Conservation (phyloP, 768 basidiomycete genomes). For the Pilatotrama ljubarskyi region DNA sequence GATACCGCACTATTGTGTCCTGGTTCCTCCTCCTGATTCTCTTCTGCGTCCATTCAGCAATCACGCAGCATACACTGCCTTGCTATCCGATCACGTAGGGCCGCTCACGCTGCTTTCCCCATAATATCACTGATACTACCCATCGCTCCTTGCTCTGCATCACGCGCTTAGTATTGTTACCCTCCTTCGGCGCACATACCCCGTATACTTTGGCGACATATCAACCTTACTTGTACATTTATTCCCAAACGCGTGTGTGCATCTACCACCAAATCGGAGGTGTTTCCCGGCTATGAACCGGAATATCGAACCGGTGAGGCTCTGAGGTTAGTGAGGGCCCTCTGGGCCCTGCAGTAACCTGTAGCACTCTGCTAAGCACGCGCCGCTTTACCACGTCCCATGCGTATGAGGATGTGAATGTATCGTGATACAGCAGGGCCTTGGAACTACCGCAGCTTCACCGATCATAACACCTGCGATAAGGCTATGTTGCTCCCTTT, state of each 20-base stretch:
- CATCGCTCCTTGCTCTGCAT: not conserved
- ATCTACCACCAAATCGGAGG: no score
- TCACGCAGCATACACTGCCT: conserved; percentile 13
- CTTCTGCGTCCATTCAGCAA: not conserved
- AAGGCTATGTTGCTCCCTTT: no score
- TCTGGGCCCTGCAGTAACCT: no score
- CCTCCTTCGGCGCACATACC: conserved; percentile 25
- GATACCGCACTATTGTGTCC: not conserved
- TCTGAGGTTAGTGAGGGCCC: no score
- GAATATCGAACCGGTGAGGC: no score
- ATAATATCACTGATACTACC: not conserved
- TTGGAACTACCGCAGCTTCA: no score
- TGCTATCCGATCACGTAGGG: conserved; percentile 16
- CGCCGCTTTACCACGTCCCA: no score
- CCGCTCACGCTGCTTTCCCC: not conserved
- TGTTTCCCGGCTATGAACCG: no score
- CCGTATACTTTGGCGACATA: conserved; percentile 20
- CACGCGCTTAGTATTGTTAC: conserved; percentile 16
- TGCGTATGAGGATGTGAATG: no score
- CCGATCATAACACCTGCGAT: no score
- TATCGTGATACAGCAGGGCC: no score
- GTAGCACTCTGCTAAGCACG: no score
- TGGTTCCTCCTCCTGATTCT: not conserved
- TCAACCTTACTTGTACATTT: conserved; percentile 24
- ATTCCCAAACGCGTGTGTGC: conserved; percentile 9